Percentiles rank a stretch among this genome's conserved stretches.
These are phyloP conservation scores for Begonia fuchsioides DNA, from an alignment of 306 rosid genomes.

Conservation along the genomic window DNA sequence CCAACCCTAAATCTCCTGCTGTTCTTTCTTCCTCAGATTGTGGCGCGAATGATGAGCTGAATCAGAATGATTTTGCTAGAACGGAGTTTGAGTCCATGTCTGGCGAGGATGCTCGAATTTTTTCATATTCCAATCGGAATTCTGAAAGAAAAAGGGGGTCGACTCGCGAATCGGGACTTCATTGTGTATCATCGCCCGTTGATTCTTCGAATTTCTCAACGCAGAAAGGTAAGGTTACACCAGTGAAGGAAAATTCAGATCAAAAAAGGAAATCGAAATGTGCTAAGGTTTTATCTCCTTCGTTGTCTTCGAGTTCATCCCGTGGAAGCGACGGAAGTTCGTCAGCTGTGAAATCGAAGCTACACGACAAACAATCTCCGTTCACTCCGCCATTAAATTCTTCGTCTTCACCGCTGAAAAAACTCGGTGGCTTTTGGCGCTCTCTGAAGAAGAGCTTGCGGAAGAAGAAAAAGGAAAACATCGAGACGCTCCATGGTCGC, in stretches of 20 bases:
- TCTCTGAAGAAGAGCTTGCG: constrained; percentile 43
- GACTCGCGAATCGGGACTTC: constrained; percentile 7
- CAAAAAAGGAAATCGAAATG: constrained; percentile 9
- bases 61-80: constrained; percentile 1
- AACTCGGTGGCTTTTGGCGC: constrained; percentile 56
- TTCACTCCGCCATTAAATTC: constrained; percentile 15
- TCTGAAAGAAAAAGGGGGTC: constrained; percentile 11
- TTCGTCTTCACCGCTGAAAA: constrained; percentile 37
- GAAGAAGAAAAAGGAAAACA: constrained; percentile 29
- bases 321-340: constrained; percentile 22
- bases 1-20: constrained; percentile 7
- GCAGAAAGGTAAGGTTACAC: constrained; percentile 1
- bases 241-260: not conserved
- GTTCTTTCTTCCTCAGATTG: not conserved
- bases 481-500: constrained; percentile 1
- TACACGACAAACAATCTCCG: not conserved
- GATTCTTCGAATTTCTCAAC: constrained; percentile 7
- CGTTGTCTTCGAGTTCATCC: constrained; percentile 6
- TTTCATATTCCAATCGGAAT: constrained; percentile 17
- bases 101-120: constrained; percentile 5
- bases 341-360: constrained; percentile 17
- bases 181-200: constrained; percentile 5
- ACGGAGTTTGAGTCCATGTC: constrained; percentile 1
- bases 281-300: constrained; percentile 24
- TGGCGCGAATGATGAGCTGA: constrained; percentile 2